phyloP scores from a whole-genome alignment of 306 rosid species.

The Quercus wislizeni region DNA sequence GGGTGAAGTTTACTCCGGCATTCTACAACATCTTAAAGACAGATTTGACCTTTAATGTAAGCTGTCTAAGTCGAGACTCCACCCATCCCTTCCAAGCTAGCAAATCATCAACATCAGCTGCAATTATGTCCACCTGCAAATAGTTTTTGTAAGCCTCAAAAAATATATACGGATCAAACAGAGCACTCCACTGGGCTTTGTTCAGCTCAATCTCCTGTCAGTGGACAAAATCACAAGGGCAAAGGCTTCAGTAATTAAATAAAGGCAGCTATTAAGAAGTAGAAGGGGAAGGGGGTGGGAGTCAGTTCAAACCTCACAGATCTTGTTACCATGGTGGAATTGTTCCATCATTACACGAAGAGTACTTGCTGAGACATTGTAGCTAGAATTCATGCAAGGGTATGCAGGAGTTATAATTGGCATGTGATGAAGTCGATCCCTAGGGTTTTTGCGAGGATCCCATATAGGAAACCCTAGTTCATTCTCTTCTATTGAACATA shows the following conservation, averaged over 20 bases:
- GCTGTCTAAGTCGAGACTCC: conserved; percentile 57
- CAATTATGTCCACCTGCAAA: conserved; percentile 87
- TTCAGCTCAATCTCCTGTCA: conserved; percentile 85
- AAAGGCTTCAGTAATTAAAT: neutral
- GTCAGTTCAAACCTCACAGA: conserved; percentile 67
- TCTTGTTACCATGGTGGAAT: conserved; percentile 68
- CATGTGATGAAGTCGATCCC: conserved; percentile 87
- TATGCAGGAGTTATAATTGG: conserved; percentile 98
- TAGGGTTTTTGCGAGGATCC: conserved; percentile 93
- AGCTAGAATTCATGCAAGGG: conserved; percentile 99
- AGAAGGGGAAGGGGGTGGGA: neutral
- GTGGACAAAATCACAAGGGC: conserved; percentile 23
- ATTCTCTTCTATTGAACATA: conserved; percentile 88
- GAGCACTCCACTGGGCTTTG: conserved; percentile 84
- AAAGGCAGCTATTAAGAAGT: neutral
- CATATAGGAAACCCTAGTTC: conserved; percentile 84
- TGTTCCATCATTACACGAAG: conserved; percentile 97
- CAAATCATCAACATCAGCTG: conserved; percentile 71
- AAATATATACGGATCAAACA: conserved; percentile 75
- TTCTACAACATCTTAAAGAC: conserved; percentile 1
- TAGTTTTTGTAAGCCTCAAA: conserved; percentile 94
- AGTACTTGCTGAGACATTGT: conserved; percentile 92
- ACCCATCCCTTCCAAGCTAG: conserved; percentile 64
- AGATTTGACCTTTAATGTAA: conserved; percentile 65
- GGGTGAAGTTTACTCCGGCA: neutral